Evolutionary conservation across 106 monocot genomes (phyloP).

Genomic region (Acanthochlamys bracteata): DNA sequence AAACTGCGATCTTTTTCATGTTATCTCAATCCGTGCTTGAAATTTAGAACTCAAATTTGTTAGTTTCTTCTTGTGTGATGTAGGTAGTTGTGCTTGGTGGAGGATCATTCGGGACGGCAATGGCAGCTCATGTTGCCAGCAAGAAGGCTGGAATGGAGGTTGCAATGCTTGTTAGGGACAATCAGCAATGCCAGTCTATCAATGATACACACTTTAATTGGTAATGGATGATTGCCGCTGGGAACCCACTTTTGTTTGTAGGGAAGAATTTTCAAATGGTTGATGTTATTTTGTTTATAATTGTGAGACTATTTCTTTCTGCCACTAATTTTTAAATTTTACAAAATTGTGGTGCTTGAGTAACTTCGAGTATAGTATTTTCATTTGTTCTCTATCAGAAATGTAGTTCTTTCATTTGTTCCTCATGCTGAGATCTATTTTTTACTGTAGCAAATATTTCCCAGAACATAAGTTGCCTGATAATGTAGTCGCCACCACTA

Average conservation of each 20-base stretch:
- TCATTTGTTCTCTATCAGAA: too few species aligned
- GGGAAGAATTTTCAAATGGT: too few species aligned
- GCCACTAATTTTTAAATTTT: too few species aligned
- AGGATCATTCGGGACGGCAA: constrained; percentile 94
- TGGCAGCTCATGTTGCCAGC: constrained; percentile 81
- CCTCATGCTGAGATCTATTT: neutral
- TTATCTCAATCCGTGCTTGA: too few species aligned
- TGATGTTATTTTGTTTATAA: too few species aligned
- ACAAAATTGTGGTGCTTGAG: too few species aligned
- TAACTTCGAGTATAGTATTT: too few species aligned
- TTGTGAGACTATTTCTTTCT: too few species aligned
- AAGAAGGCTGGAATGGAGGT: constrained; percentile 86
- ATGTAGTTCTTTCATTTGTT: neutral
- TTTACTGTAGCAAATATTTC: constrained; percentile 66
- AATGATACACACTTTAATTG: constrained; percentile 63
- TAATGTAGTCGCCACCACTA: constrained; percentile 77
- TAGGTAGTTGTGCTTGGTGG: constrained; percentile 91
- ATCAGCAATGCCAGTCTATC: constrained; percentile 47
- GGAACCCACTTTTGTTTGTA: neutral
- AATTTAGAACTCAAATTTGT: too few species aligned
- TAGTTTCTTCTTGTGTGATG: neutral
- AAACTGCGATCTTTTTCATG: neutral
- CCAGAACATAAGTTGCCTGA: constrained; percentile 67
- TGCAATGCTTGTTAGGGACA: constrained; percentile 74
- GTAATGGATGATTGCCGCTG: constrained; percentile 18